Conservation (phyloP, 225 moss, liverwort and hornwort species). For the Sphagnum tenellum region DNA sequence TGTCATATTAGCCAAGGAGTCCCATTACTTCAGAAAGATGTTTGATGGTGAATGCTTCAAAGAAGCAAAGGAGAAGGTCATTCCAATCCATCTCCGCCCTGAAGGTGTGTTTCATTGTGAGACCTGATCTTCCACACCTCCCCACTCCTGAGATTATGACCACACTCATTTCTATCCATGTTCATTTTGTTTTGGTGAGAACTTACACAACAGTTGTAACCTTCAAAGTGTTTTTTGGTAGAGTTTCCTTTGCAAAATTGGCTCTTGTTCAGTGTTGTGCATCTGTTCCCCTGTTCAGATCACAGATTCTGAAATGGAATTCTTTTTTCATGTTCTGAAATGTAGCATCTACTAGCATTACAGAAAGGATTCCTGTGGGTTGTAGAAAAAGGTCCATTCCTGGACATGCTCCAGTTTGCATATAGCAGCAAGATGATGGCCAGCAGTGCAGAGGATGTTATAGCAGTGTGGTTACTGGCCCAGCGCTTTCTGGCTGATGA, state of each 20-base stretch:
- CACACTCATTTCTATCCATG: too few species aligned
- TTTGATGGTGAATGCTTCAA: constrained; percentile 11
- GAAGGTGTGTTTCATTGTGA: constrained; percentile 1
- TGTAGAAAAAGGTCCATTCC: constrained; percentile 4
- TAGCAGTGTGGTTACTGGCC: constrained; percentile 8
- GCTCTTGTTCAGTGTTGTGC: too few species aligned
- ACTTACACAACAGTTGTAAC: too few species aligned
- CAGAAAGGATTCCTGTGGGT: too few species aligned
- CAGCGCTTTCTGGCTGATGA: constrained; percentile 5
- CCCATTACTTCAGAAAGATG: constrained; percentile 4
- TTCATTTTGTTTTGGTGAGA: too few species aligned
- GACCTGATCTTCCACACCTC: background rate
- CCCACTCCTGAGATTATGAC: too few species aligned
- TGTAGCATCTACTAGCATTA: too few species aligned
- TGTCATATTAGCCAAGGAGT: constrained; percentile 7
- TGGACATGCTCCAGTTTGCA: constrained; percentile 7
- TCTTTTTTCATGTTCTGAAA: too few species aligned
- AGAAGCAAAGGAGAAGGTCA: constrained; percentile 8
- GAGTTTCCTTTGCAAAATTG: too few species aligned
- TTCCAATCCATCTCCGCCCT: constrained; percentile 9
- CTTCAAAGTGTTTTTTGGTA: too few species aligned
- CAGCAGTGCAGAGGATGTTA: constrained; percentile 3
- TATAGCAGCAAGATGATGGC: constrained; percentile 4
- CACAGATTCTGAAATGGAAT: too few species aligned
- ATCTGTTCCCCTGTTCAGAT: too few species aligned